Conservation (phyloP, 768 basidiomycete genomes). For the Leccinellum rugosiceps region DNA sequence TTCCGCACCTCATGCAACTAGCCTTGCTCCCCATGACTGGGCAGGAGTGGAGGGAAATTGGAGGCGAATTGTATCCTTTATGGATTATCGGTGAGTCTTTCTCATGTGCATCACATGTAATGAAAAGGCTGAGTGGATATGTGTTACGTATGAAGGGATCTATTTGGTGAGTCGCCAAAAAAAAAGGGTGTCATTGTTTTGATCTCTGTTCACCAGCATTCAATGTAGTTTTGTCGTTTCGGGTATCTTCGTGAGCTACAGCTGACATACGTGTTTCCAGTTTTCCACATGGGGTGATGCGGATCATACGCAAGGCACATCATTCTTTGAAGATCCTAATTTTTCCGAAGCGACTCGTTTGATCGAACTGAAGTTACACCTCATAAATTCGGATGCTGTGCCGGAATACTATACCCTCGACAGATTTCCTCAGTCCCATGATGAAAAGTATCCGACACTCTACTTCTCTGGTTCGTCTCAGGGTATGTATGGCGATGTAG, state of each 20-base stretch:
- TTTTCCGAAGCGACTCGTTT: conserved; percentile 67
- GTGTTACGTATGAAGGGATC: conserved; percentile 18
- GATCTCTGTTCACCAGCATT: conserved; percentile 36
- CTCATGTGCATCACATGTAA: conserved; percentile 28
- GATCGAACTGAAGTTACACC: conserved; percentile 51
- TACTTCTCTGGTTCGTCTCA: conserved; percentile 47
- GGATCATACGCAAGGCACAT: conserved; percentile 16
- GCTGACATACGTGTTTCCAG: conserved; percentile 8
- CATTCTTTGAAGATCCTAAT: conserved; percentile 49
- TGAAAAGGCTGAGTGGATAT: conserved; percentile 14
- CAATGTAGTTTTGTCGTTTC: conserved; percentile 38
- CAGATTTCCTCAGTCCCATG: conserved; percentile 19
- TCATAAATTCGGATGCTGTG: conserved; percentile 36
- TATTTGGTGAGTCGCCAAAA: conserved; percentile 18
- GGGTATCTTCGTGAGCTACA: not conserved
- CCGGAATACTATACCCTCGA: conserved; percentile 19
- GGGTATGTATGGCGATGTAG: conserved; percentile 41
- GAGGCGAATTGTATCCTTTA: conserved; percentile 70
- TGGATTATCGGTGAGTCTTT: conserved; percentile 64
- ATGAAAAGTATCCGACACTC: conserved; percentile 39
- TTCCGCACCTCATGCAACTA: conserved; percentile 45
- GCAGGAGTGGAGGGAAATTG: conserved; percentile 75
- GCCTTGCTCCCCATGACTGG: conserved; percentile 51
- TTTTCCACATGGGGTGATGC: conserved; percentile 22
- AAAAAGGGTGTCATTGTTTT: not conserved